Evolutionary conservation across 805 yeast genomes (phyloP), one percentile per base, ranked within the genome.

Genomic region (Groenewaldozyma salmanticensis): DNA sequence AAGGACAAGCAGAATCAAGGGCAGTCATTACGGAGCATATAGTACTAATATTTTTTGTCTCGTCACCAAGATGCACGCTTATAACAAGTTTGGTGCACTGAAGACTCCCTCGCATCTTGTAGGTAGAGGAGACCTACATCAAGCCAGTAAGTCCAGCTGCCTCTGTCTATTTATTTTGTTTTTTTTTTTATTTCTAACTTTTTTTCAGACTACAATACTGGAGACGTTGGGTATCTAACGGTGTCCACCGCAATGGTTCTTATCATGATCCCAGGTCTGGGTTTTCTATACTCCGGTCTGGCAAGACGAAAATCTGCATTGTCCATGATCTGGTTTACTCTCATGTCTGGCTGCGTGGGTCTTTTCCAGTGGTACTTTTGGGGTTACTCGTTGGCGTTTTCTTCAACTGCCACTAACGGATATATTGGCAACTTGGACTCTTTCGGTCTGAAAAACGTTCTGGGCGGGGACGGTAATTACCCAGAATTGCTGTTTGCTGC

Each of bases 311-410:
- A 87, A 60, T 77, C 86, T n/a, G 95, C 96, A 0, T 66, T 87
- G 35, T 79, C 90, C 15, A 73, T 85, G 73, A 77, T 87, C 22
- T 85, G 94, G 82, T 75, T 80, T 5, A 77, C 75, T n/a, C 58
- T 85, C 32, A 73, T 79, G 72, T 73, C 86, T 4, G 77, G 83
- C 4, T 70, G 81, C 48, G 76, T 86, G 5, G 86, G 82, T 1
- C 70, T 76, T 40, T 75, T 87, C 56, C 95, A 87, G 58, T 90
- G 97, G 97, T 90, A 87, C 61, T 86, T 90, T 58, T 92, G 97
- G 96, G 96, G 96, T n/a, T 88, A 85, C 59, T 85, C 96, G 0
- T 64, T 90, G 33, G 94, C 97, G 3, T 87, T 92, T 54, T 77
- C 90, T 0, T 53, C 70, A n/a, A 73, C 82, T 0, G 86, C 95